Evolutionary conservation across 2,329 filamentous ascomycete species (phyloP).

Genomic region (Cladorrhinum sp.): DNA sequence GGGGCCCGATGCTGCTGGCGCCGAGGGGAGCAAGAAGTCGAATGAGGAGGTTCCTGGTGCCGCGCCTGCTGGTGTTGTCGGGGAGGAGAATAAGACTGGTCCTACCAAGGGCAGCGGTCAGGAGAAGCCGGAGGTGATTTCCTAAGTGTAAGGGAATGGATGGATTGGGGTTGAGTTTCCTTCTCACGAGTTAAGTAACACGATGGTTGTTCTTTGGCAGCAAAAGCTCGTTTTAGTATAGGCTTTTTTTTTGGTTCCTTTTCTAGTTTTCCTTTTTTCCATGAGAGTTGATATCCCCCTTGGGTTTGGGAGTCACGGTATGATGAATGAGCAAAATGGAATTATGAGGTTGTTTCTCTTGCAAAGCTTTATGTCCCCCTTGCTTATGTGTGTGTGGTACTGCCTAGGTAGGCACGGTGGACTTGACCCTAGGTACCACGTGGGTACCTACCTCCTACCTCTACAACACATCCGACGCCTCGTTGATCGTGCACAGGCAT

Average conservation of each 20-base stretch:
- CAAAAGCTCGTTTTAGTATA: background rate
- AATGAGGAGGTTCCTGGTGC: slow-evolving; percentile 22
- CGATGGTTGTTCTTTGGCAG: background rate
- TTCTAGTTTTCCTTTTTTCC: background rate
- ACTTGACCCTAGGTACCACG: too few species aligned
- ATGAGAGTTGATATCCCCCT: background rate
- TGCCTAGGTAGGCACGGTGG: too few species aligned
- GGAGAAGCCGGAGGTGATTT: slow-evolving; percentile 15
- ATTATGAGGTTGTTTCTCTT: background rate
- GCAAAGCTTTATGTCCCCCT: background rate
- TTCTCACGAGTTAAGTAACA: background rate
- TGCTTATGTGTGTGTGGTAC: too few species aligned
- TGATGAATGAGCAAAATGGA: background rate
- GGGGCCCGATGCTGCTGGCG: background rate
- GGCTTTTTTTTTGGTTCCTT: background rate
- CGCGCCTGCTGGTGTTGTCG: slow-evolving; percentile 15
- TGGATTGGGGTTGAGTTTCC: background rate
- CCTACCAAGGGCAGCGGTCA: slow-evolving; percentile 4
- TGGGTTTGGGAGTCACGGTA: background rate
- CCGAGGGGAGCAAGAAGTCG: background rate
- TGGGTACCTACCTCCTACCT: too few species aligned
- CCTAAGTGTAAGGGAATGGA: slow-evolving; percentile 5
- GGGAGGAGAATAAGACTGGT: slow-evolving; percentile 11
- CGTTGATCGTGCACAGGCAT: too few species aligned
- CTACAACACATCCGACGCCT: too few species aligned